Conservation (phyloP, 1,284 basidiomycete genomes). For the Heterobasidion occidentale region DNA sequence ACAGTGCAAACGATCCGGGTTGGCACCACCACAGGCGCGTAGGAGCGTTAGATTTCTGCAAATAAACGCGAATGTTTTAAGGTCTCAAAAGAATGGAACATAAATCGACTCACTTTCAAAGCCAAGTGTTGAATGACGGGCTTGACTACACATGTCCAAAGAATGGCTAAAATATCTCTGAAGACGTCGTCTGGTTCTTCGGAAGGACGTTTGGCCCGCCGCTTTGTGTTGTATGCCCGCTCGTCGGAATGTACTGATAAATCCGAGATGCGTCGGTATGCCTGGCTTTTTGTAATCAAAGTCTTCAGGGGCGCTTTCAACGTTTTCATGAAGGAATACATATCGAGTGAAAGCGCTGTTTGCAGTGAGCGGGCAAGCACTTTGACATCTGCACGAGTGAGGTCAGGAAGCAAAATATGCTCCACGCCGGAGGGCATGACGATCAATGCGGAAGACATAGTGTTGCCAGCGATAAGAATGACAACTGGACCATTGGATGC, state of each 20-base stretch:
- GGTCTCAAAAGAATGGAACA: not conserved
- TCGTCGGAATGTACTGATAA: not conserved
- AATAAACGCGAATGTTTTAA: not conserved
- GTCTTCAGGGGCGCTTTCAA: not conserved
- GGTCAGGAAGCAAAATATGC: not conserved
- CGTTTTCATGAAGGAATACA: not conserved
- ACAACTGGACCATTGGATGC: not conserved
- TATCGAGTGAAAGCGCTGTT: not conserved
- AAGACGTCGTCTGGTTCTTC: not conserved
- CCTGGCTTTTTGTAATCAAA: too few relatives aligned
- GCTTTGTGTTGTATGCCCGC: not conserved
- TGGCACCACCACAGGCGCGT: conserved; percentile 16
- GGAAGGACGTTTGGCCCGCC: not conserved
- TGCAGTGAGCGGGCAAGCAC: not conserved
- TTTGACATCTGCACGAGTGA: not conserved
- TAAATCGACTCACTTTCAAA: not conserved
- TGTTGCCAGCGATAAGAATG: not conserved
- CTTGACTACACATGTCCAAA: not conserved
- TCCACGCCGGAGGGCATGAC: not conserved
- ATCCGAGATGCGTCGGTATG: too few relatives aligned
- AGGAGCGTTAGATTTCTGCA: not conserved
- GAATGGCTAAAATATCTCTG: not conserved
- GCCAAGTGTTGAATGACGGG: not conserved
- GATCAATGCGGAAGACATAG: not conserved
- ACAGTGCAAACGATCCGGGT: conserved; percentile 15